Conservation (phyloP, 225 moss, liverwort and hornwort genomes). For the Pseudisothecium myosuroides region DNA sequence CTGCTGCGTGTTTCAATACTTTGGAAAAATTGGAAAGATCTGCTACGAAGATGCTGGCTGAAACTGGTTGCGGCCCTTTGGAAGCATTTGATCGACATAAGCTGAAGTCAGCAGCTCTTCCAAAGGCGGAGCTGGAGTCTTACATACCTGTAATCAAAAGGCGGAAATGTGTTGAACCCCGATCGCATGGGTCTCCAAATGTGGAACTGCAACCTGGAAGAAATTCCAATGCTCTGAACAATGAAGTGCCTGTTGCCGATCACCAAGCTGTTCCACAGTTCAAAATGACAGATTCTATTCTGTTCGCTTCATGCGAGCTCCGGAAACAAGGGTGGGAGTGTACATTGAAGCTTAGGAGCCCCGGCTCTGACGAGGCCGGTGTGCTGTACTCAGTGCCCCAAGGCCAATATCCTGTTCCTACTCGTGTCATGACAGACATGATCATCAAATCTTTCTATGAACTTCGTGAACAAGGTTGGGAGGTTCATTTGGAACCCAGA, state of each 20-base stretch:
- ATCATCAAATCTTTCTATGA: neutral
- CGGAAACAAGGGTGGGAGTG: slow-evolving; percentile 8
- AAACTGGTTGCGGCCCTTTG: neutral
- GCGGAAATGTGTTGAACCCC: neutral
- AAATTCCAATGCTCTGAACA: neutral
- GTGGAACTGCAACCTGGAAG: neutral
- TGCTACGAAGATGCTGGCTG: neutral
- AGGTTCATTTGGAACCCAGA: slow-evolving; percentile 12
- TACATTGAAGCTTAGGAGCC: neutral
- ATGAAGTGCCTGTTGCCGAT: neutral
- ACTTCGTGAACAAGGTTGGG: slow-evolving; percentile 9
- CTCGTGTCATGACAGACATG: neutral
- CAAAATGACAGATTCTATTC: neutral
- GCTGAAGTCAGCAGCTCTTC: neutral
- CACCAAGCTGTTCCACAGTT: neutral
- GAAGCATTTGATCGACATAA: neutral
- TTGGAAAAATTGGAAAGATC: neutral
- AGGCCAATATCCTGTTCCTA: neutral
- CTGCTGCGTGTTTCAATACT: neutral
- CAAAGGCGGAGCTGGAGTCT: neutral
- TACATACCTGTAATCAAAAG: neutral
- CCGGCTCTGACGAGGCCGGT: neutral
- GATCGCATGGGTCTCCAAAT: neutral
- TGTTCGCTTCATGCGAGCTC: neutral
- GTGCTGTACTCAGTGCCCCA: neutral